Evolutionary conservation across 2,329 filamentous ascomycete genomes (phyloP), one percentile per base, ranked within the genome.

Genomic region (Neoascochyta sp.): DNA sequence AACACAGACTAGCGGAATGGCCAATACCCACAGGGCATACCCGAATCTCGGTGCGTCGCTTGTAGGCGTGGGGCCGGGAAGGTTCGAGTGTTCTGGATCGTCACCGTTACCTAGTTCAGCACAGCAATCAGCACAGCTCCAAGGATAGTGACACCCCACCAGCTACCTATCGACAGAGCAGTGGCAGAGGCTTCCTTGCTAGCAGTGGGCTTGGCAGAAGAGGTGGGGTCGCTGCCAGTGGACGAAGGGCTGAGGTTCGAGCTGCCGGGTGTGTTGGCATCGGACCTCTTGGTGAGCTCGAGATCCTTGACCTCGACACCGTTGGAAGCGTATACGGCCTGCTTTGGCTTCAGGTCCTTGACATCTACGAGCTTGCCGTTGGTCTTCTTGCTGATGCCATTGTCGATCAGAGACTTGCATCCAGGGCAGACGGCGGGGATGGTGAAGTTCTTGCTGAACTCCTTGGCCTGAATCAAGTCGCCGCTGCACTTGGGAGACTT

Each of bases 361-460:
- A 87, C 74, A 3, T 66, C 48, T 15, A 83, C 73, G 30, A 95
- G 57, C 30, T 63, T 61, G 22, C 70, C 71, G 4, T 57, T 58
- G 21, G 80, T 78, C 33, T 79, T 75, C 42, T 75, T 76, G 27
- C 64, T 67, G 38, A 94, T 76, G 41, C 90, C 89, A 27, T 83
- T 78, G 45, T 85, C 71, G 57, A 95, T 90, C 52, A 95, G 71
- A 24, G 80, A 70, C 21, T 80, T 81, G 44, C 80, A 83, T 4
- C 75, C 69, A 9, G 87, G 87, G 5, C 78, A 70, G 3, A 57
- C 38, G 54, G 65, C 26, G 83, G 89, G 89, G 34, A 95, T 69
- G 24, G 80, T 81, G 68, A 94, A 96, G 71, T 86, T 83, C 61
- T 68, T 80, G 64, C 75, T 76, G 71, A 95, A 94, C 40, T 73